Base-by-base conservation (phyloP, 2,329 filamentous ascomycete genomes). In the Phyllosticta citriasiana region DNA sequence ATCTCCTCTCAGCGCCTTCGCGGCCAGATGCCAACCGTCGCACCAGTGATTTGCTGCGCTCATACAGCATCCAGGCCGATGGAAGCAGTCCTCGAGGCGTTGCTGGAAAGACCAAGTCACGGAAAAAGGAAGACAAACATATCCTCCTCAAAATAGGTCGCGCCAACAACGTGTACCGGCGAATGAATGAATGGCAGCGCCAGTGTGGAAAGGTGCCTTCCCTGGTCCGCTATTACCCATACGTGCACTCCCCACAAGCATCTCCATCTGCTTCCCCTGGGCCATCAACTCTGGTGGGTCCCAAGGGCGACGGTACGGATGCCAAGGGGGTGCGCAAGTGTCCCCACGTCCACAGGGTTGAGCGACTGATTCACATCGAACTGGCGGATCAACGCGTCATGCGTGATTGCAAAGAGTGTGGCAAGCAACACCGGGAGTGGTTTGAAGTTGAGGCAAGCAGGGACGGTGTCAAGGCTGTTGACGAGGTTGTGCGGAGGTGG, bases 141-240 rank as follows among this genome's bases (percentile, higher is more conserved):
- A 88, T 87, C 57, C 77, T 84, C 25, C 75, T 87, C 53, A 87
- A 88, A 64, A 87, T 87, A 53, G 85, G 85, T 7, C 79, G 85
- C 24, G 82, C 85, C 8, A 82, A 84, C 66, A 99, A 99, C 69
- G 92, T 99, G 2, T 91, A 96, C 70, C 84, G 92, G 5, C 84
- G 94, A 14, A 83, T 99, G 77, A 91, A 92, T 69, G 89, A 97
- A 74, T 97, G 94, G 94, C 87, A 87, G 58, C 85, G 88, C 26
- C 94, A 99, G 76, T 99, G 94, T 73, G 91, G 90, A 0, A 91
- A 97, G 71, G 85, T 91, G 64, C 80, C 97, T 27, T 91, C 90
- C 25, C 82, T 99, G 59, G 85, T 97, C 57, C 86, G 94, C 6
- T 97, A 88, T 75, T 99, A 99, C 70, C 94, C 94, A 0, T 92